phyloP scores from a whole-genome alignment of 805 yeast genomes.

The Saitoella complicata region DNA sequence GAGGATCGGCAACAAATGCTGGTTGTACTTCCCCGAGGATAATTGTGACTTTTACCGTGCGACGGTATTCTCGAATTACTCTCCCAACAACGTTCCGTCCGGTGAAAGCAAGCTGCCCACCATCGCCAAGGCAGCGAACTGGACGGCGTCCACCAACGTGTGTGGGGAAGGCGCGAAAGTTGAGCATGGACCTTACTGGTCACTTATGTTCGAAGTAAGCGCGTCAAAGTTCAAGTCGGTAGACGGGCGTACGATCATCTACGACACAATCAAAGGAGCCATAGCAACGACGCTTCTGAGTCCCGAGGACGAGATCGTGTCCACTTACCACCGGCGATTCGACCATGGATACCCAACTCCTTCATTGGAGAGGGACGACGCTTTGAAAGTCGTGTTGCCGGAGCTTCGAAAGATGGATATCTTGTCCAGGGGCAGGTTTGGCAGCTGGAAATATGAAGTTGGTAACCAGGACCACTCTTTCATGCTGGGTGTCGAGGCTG shows the following conservation, averaged over 20 bases:
- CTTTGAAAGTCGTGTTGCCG: constrained; percentile 4
- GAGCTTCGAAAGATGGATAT: constrained; percentile 4
- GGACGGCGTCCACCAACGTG: too few relatives aligned
- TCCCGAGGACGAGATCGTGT: constrained; percentile 8
- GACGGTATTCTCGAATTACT: constrained; percentile 8
- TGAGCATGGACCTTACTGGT: constrained; percentile 7
- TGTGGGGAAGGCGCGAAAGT: not conserved
- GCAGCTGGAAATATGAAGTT: constrained; percentile 9
- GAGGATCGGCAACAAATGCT: constrained; percentile 8
- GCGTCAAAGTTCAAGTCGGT: constrained; percentile 6
- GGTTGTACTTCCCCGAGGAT: constrained; percentile 10
- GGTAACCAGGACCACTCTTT: constrained; percentile 9
- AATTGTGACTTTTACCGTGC: constrained; percentile 8
- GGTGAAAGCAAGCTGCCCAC: constrained; percentile 5
- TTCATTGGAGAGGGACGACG: constrained; percentile 6
- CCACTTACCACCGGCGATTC: constrained; percentile 7
- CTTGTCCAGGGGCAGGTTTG: constrained; percentile 8
- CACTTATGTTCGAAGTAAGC: constrained; percentile 8
- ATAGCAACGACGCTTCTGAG: constrained; percentile 5
- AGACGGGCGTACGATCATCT: constrained; percentile 3
- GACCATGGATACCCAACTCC: constrained; percentile 9
- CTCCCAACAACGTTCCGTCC: constrained; percentile 6
- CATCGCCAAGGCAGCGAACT: constrained; percentile 3
- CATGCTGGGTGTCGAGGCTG: constrained; percentile 9
- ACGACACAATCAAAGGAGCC: constrained; percentile 7